Evolutionary conservation across 129 eudicot species (phyloP).

Genomic region (Arctium minus): DNA sequence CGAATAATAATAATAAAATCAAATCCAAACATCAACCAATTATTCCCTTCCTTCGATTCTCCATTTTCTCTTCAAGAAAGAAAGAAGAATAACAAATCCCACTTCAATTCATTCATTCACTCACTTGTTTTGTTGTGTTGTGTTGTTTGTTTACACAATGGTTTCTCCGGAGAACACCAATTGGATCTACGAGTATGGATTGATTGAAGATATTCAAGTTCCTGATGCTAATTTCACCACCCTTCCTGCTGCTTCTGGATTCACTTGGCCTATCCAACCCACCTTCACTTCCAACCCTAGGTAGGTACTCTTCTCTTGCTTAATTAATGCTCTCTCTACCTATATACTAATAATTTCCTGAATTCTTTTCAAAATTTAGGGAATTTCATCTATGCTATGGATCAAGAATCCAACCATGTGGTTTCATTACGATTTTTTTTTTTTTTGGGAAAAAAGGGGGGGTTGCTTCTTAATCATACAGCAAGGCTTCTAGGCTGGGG

Average conservation of each 20-base stretch:
- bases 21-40: slow-evolving; percentile 1
- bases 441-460: no score
- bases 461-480: no score
- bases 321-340: background rate
- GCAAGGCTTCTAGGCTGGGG: no score
- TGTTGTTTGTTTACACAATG: slow-evolving; percentile 30
- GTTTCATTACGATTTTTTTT: background rate
- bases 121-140: background rate
- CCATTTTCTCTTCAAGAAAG: slow-evolving; percentile 14
- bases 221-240: slow-evolving; percentile 39
- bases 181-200: slow-evolving; percentile 68
- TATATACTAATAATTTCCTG: background rate
- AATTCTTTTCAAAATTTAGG: background rate
- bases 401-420: background rate
- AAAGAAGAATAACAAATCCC: background rate
- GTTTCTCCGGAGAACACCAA: slow-evolving; percentile 68
- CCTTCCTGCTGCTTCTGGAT: slow-evolving; percentile 41
- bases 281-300: slow-evolving; percentile 46
- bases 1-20: slow-evolving; percentile 13
- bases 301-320: slow-evolving; percentile 21
- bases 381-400: background rate
- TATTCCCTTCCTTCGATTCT: slow-evolving; percentile 16
- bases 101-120: background rate
- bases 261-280: slow-evolving; percentile 59
- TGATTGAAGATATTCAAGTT: slow-evolving; percentile 57